These are phyloP conservation scores for Plantago major DNA, from an alignment of 257 asterid species.

Conservation along the genomic window DNA sequence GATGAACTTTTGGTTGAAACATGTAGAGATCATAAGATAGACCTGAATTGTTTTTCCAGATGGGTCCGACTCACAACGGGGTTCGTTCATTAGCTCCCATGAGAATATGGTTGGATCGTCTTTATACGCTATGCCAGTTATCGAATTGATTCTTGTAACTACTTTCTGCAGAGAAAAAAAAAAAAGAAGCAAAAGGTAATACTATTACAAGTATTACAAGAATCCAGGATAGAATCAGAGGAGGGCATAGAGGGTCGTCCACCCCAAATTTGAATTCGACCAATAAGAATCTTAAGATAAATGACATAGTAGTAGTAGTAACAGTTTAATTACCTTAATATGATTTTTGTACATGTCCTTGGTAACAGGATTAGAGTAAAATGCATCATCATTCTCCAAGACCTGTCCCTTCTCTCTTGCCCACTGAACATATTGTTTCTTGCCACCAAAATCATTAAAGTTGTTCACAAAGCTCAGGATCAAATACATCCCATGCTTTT, in stretches of 20 bases:
- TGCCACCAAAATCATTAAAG: slow-evolving; percentile 11
- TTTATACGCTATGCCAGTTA: neutral
- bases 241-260: too few species aligned
- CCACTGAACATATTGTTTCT: slow-evolving; percentile 12
- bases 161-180: neutral
- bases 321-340: slow-evolving; percentile 1
- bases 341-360: slow-evolving; percentile 5
- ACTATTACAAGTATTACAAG: too few species aligned
- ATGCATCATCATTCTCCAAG: slow-evolving; percentile 7
- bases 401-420: slow-evolving; percentile 6
- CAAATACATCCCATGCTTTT: slow-evolving; percentile 4
- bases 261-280: too few species aligned
- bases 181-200: too few species aligned
- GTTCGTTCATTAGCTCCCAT: slow-evolving; percentile 1
- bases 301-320: too few species aligned
- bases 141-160: neutral
- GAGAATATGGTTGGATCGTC: neutral
- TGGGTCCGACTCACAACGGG: neutral
- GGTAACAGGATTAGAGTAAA: slow-evolving; percentile 1
- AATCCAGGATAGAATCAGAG: too few species aligned
- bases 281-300: too few species aligned
- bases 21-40: too few species aligned
- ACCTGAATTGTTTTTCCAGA: neutral
- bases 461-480: slow-evolving; percentile 10
- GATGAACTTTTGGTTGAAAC: too few species aligned